A percentile compares a stretch with the other conserved stretches of the same genome.
Evolutionary conservation across 805 yeast genomes (phyloP).

Genomic region (Yarrowia alimentaria): DNA sequence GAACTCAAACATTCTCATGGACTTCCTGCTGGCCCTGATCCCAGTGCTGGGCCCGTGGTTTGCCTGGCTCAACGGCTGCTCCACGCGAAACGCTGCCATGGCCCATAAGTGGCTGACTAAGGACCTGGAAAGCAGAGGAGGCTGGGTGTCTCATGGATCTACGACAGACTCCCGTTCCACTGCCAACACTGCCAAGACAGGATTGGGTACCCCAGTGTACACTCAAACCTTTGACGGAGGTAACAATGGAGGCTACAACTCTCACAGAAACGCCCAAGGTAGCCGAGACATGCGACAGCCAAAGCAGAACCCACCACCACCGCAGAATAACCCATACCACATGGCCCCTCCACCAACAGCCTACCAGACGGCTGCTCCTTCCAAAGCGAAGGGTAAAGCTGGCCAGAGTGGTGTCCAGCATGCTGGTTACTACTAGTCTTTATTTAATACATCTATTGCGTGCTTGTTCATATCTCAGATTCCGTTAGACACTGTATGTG

Average conservation of each 20-base stretch:
- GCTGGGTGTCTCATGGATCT: constrained; percentile 15
- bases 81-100: constrained; percentile 80
- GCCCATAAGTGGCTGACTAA: constrained; percentile 17
- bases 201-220: not conserved
- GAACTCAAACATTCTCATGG: constrained; percentile 73
- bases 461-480: too few species aligned
- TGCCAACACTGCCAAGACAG: constrained; percentile 7
- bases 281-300: constrained; percentile 1
- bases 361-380: not conserved
- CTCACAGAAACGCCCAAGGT: constrained; percentile 2
- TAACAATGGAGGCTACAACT: not conserved
- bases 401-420: constrained; percentile 23
- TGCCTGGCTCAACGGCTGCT: constrained; percentile 79
- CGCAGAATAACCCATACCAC: constrained; percentile 10
- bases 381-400: not conserved
- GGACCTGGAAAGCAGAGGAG: constrained; percentile 18
- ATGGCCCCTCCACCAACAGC: constrained; percentile 3
- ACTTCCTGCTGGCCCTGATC: constrained; percentile 69
- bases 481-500: too few species aligned
- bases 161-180: not conserved
- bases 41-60: constrained; percentile 79
- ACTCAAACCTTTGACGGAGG: constrained; percentile 2
- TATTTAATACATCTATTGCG: not conserved
- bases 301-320: not conserved
- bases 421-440: constrained; percentile 9